phyloP scores from a whole-genome alignment of 768 basidiomycete species.

The Tylopilus vinaceipallidus region DNA sequence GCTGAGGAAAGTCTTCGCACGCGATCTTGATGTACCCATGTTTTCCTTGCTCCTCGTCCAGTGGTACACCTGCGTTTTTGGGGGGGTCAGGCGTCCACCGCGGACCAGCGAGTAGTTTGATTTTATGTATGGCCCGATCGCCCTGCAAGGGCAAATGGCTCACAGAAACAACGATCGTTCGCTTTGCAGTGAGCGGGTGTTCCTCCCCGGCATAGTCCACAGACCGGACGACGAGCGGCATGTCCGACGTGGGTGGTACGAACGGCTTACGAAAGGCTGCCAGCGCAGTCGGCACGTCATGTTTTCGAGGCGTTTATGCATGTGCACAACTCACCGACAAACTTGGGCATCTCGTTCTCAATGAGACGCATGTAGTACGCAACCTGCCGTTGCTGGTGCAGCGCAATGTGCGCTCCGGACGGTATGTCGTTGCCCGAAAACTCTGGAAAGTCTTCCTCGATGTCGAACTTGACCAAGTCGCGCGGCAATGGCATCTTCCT shows the following conservation, averaged over 20 bases:
- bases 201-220: slow-evolving; percentile 75
- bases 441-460: slow-evolving; percentile 35
- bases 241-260: slow-evolving; percentile 54
- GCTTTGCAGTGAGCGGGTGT: slow-evolving; percentile 71
- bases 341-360: slow-evolving; percentile 84
- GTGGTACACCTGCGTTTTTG: slow-evolving; percentile 57
- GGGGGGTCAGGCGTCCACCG: slow-evolving; percentile 82
- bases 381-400: slow-evolving; percentile 71
- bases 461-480: slow-evolving; percentile 33
- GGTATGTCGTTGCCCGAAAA: slow-evolving; percentile 57
- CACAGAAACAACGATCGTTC: slow-evolving; percentile 72
- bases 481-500: slow-evolving; percentile 39
- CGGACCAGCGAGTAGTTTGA: slow-evolving; percentile 86
- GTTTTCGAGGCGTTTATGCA: slow-evolving; percentile 6
- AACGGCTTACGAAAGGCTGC: slow-evolving; percentile 84
- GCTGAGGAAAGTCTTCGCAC: slow-evolving; percentile 81
- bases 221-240: slow-evolving; percentile 69
- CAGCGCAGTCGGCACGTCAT: slow-evolving; percentile 1
- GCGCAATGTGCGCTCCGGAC: slow-evolving; percentile 65
- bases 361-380: slow-evolving; percentile 82
- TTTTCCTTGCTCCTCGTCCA: slow-evolving; percentile 42
- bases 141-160: slow-evolving; percentile 64
- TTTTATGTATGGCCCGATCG: slow-evolving; percentile 71
- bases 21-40: slow-evolving; percentile 90
- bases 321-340: slow-evolving; percentile 69